Base-by-base conservation (phyloP, 2,329 filamentous ascomycete genomes). In the Fusarium fujikuroi region DNA sequence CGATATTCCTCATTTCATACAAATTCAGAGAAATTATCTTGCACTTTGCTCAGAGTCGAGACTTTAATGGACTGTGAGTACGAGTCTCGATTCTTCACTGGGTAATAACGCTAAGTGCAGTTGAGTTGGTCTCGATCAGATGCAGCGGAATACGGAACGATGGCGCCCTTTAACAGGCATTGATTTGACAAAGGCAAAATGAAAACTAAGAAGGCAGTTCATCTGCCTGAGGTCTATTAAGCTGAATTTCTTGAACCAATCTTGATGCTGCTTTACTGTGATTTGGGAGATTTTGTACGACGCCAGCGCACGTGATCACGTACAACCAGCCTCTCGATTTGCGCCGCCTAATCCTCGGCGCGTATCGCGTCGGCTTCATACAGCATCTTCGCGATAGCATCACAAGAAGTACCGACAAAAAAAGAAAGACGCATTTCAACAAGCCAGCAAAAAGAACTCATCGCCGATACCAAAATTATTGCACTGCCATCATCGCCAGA, bases 311-410 rank as follows among this genome's bases (percentile, higher is more conserved):
- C 78, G 78, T 79, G 78, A 79, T 69, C 66, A 68, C 74, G 68
- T 49, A 49, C 36, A 25, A 9, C 73, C 73, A 77, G 49, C 74
- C 74, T 76, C 71, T 68, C 54, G 57, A 69, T 78, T 70, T 76
- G 79, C 77, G 79, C 78, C 80, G 80, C 78, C 75, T 81, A 81
- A 81, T 79, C 79, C 57, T 81, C 80, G 80, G 80, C 76, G 79
- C 78, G 74, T 74, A 74, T 73, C 78, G 78, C 80, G 78, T 75
- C 72, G 50, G 68, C 47, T 66, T 62, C 69, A 75, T 77, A 73
- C 75, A 76, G 73, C 75, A 78, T 65, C 54, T 69, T 68, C 76
- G 66, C 72, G 70, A 71, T 66, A 73, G 74, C 74, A 72, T 74
- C 73, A 62, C 60, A 56, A 72, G 60, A 60, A 71, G 50, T 70